phyloP scores from a whole-genome alignment of 306 rosid species.

The Ormosia semicastrata region DNA sequence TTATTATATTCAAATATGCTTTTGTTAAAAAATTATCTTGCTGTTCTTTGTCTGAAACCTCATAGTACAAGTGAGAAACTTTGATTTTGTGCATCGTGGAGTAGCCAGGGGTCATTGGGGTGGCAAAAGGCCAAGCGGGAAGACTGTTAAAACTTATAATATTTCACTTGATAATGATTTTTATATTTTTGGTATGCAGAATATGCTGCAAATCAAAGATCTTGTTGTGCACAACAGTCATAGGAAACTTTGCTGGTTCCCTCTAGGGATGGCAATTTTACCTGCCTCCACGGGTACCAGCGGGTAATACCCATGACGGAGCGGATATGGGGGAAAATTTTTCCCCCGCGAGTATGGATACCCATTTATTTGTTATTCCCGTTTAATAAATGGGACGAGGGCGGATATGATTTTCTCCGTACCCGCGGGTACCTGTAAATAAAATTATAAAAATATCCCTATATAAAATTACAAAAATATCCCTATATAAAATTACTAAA shows the following conservation, averaged over 20 bases:
- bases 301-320: no score
- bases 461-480: no score
- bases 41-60: not conserved
- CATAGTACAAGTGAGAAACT: slow-evolving; percentile 1
- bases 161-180: not conserved
- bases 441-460: no score
- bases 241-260: not conserved
- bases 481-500: no score
- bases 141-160: not conserved
- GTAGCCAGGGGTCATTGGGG: not conserved
- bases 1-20: not conserved
- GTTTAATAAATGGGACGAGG: no score
- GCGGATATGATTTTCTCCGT: no score
- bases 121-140: not conserved
- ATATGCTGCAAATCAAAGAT: not conserved
- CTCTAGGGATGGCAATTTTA: no score
- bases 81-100: not conserved
- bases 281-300: no score
- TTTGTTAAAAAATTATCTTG: not conserved
- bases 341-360: no score
- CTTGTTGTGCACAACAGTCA: not conserved
- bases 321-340: no score
- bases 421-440: no score
- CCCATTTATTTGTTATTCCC: no score
- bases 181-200: not conserved